These are phyloP conservation scores for Scedosporium dehoogii DNA, from an alignment of 2,329 filamentous ascomycete species.

Conservation along the genomic window DNA sequence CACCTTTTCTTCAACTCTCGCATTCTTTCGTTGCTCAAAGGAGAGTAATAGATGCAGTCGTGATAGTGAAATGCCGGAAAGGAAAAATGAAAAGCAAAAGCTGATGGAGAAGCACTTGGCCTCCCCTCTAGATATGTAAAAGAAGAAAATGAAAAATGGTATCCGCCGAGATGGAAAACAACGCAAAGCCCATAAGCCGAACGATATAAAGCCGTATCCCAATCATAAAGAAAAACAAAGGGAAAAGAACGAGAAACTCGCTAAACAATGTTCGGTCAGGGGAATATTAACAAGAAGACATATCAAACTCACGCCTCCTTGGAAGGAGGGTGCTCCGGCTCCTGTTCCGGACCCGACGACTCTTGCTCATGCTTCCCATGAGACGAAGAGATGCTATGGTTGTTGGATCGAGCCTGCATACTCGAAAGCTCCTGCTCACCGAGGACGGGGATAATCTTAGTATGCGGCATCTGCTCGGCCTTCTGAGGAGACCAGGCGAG, in stretches of 20 bases:
- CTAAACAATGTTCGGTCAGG: neutral
- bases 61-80: too few species aligned
- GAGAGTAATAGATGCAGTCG: too few species aligned
- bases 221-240: neutral
- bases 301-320: neutral
- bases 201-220: neutral
- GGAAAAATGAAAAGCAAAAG: neutral
- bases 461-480: conserved; percentile 33
- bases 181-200: neutral
- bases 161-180: neutral
- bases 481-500: conserved; percentile 66
- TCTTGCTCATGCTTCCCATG: neutral
- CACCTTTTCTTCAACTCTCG: neutral
- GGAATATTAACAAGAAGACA: neutral
- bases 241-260: neutral
- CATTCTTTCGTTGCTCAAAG: neutral
- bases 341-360: neutral
- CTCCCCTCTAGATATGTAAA: neutral
- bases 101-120: neutral
- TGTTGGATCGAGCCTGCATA: conserved; percentile 19
- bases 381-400: neutral
- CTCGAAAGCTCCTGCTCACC: conserved; percentile 57
- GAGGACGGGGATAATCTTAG: conserved; percentile 54
- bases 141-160: neutral
- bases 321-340: neutral